phyloP scores from a whole-genome alignment of 768 basidiomycete species.

The Xanthoconium purpureum region DNA sequence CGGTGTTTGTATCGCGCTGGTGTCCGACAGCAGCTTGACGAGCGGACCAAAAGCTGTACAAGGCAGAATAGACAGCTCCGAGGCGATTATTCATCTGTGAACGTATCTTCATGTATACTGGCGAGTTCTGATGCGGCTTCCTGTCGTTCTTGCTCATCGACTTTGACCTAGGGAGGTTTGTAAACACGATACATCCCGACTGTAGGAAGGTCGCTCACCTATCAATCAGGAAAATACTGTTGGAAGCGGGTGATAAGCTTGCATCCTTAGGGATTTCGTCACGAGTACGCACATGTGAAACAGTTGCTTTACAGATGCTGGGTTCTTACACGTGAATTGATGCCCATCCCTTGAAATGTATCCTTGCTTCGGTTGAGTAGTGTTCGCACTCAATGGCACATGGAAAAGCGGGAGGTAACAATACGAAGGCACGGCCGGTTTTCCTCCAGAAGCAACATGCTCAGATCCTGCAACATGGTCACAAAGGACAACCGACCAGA shows the following conservation, averaged over 20 bases:
- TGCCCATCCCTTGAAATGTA: conserved; percentile 59
- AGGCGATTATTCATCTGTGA: conserved; percentile 44
- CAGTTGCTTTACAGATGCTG: conserved; percentile 44
- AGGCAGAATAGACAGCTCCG: conserved; percentile 53
- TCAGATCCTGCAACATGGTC: conserved; percentile 41
- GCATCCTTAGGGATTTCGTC: background rate
- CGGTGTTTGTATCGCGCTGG: conserved; percentile 52
- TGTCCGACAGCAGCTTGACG: conserved; percentile 37
- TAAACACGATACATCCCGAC: background rate
- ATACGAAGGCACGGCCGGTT: conserved; percentile 45
- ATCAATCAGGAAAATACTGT: conserved; percentile 23
- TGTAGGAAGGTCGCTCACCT: conserved; percentile 1
- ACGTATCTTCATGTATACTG: conserved; percentile 32
- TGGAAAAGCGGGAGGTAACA: conserved; percentile 59
- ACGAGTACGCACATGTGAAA: conserved; percentile 53
- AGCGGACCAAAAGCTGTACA: conserved; percentile 53
- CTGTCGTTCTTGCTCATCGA: conserved; percentile 47
- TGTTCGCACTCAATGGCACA: conserved; percentile 25
- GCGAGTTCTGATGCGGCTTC: conserved; percentile 38
- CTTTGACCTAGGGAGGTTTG: conserved; percentile 36
- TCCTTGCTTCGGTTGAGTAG: conserved; percentile 30
- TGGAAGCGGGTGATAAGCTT: background rate
- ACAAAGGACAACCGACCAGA: background rate
- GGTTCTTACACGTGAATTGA: conserved; percentile 50
- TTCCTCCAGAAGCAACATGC: conserved; percentile 39